Conservation (phyloP, 108 stramenopile species). For the Nitzschia putrida region DNA sequence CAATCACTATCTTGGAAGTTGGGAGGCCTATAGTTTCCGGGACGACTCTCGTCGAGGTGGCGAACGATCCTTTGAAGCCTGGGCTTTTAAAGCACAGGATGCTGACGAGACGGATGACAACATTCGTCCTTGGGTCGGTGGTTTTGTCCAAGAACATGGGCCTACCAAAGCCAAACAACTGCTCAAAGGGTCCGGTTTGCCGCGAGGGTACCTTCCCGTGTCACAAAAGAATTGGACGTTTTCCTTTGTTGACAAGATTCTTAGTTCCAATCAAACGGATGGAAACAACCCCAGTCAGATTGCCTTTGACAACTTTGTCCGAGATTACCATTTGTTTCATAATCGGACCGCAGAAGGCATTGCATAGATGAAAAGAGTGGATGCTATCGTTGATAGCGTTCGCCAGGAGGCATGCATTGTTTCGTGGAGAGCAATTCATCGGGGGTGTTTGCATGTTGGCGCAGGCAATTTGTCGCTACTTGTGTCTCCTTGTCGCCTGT, state of each 20-base stretch:
- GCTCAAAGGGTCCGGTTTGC: constrained; percentile 41
- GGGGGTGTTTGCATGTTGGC: too few species aligned
- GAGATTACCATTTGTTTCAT: constrained; percentile 23
- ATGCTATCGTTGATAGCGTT: too few species aligned
- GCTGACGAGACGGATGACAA: constrained; percentile 41
- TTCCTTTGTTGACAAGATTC: constrained; percentile 21
- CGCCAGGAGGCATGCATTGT: too few species aligned
- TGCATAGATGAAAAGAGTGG: background rate
- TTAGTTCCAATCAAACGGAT: constrained; percentile 16
- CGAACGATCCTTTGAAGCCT: constrained; percentile 38
- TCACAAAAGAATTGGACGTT: constrained; percentile 28
- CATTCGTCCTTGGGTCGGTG: constrained; percentile 52
- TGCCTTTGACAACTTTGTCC: constrained; percentile 36
- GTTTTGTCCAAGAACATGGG: constrained; percentile 47
- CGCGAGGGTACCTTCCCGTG: constrained; percentile 14
- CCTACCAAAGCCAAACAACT: constrained; percentile 29
- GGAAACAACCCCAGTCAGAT: constrained; percentile 27
- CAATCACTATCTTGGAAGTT: constrained; percentile 55
- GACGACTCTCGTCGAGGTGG: constrained; percentile 48
- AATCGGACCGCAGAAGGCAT: constrained; percentile 22
- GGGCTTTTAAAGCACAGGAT: constrained; percentile 42
- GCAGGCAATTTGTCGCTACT: too few species aligned
- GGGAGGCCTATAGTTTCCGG: constrained; percentile 46
- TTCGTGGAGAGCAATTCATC: too few species aligned
- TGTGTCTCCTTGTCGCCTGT: too few species aligned